Evolutionary conservation across 2,329 filamentous ascomycete genomes (phyloP).

Genomic region (Trichophyton simii): DNA sequence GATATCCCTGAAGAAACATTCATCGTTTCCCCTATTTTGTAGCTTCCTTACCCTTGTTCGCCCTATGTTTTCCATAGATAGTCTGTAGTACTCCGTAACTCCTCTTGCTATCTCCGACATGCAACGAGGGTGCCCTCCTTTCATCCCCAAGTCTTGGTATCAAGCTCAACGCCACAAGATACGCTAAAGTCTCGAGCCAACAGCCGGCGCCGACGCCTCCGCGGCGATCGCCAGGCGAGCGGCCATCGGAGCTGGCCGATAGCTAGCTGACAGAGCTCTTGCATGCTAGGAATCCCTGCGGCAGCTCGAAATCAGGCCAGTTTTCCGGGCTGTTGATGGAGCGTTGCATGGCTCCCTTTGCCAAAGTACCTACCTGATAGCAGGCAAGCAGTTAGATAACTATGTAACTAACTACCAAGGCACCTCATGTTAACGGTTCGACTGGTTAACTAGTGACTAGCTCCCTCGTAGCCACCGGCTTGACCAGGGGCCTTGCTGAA

Average conservation of each 20-base stretch:
- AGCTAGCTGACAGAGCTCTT: background rate
- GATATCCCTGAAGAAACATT: background rate
- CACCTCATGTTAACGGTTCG: no score
- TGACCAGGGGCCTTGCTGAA: background rate
- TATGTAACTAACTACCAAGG: no score
- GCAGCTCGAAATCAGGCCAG: background rate
- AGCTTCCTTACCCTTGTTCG: background rate
- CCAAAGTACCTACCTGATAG: no score
- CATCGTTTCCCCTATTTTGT: background rate
- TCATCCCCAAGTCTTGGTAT: background rate
- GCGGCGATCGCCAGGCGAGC: background rate
- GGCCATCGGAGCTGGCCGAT: slow-evolving; percentile 6
- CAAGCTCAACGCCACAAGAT: background rate
- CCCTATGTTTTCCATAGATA: background rate
- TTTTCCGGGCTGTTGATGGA: background rate
- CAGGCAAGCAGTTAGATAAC: no score
- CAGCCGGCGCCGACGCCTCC: background rate
- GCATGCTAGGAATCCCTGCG: background rate
- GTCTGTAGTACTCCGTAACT: no score
- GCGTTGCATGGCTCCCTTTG: background rate
- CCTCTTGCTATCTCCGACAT: no score
- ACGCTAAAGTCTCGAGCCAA: background rate
- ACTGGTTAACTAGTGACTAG: no score
- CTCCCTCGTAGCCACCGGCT: no score
- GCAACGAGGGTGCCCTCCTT: no score